Evolutionary conservation across 257 asterid species (phyloP), one percentile per base, ranked within the genome.

Genomic region (Plantago major): DNA sequence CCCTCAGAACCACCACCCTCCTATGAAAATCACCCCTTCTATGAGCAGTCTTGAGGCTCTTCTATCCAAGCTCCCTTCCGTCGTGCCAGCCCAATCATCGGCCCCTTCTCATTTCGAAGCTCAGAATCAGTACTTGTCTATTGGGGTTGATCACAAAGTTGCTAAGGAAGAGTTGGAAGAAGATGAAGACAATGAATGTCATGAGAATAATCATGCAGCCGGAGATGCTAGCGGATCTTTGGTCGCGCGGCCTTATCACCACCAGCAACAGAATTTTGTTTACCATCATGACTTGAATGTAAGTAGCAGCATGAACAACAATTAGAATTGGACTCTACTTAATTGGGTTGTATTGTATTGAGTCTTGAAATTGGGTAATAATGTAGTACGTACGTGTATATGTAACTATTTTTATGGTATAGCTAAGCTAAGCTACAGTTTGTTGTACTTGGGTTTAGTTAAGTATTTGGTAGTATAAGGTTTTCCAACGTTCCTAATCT

Each of bases 1-100:
- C 10, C 28, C 49, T 40, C 56, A 69, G 26, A 22, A 22, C 11
- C 81, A 74, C 12, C 49, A 62, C 8, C 84, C 73, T 15, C 72
- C 76, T 40, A 76, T 86, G 84, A 86, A 77, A 48, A 78, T 92
- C 15, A 69, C 97, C 13, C 99, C 96, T 0, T 93, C 99, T 3
- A 89, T 93, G 99, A 93, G 87, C 73, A 93, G 99, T 73, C 97
- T 93, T 0, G 97, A 93, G 64, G 95, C 99, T 68, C 95, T 93
- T 51, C 85, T 93, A 51, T 93, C 99, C 4, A 93, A 93, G 40
- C 84, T 93, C 0, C 99, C 99, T 5, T 84, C 96, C 0, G 99
- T 93, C 37, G 79, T 66, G 43, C 89, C 91, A 6, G 40, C 55
- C 2, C 58, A 53, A 53, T 10, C 87, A 1, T 16, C 92, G 0